Evolutionary conservation across 2,329 filamentous ascomycete species (phyloP), one percentile per base, ranked within the genome.

Genomic region (Stagonosporopsis cucurbitacearum): DNA sequence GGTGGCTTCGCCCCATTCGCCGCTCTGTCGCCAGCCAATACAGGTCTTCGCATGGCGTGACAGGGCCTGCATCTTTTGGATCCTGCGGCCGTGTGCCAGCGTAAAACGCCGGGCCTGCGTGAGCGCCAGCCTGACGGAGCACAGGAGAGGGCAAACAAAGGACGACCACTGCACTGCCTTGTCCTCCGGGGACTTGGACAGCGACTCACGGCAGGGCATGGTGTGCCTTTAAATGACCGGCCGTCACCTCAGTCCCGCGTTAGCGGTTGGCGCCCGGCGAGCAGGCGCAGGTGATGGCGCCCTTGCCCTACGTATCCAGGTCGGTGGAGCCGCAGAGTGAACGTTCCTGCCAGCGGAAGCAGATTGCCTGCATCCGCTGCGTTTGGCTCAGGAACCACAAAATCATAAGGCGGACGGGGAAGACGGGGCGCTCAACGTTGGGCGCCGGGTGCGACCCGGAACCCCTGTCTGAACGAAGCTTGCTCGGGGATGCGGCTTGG

Each of bases 361-460:
- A 43, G 44, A 55, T 51, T 23, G 59, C 59, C 62, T 59, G 65
- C 60, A 53, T 62, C 60, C 62, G 62, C 58, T 51, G 56, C 51
- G 52, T 60, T 58, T 66, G 36, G 43, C 32, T 47, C 54, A 51
- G 47, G 63, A 60, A 60, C 56, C 58, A 61, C 54, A 53, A 57
- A 50, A 52, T 57, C 40, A 58, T 57, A 63, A 61, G 57, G 62
- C 62, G 62, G 62, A 62, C 69, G 70, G 70, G 70, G 64, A 65
- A 64, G 62, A 62, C 55, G 55, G 54, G 50, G 49, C 50, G 50
- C 40, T 45, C 44, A 65, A 64, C 59, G 62, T 62, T 60, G 58
- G 62, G 48, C 48, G 54, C 43, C 54, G 54, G 54, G 54, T 57
- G 54, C 28, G 54, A 57, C 54, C 49, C 54, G 45, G 44, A 37